Evolutionary conservation across 2,329 filamentous ascomycete species (phyloP).

Genomic region (Dactylellina cionopaga): DNA sequence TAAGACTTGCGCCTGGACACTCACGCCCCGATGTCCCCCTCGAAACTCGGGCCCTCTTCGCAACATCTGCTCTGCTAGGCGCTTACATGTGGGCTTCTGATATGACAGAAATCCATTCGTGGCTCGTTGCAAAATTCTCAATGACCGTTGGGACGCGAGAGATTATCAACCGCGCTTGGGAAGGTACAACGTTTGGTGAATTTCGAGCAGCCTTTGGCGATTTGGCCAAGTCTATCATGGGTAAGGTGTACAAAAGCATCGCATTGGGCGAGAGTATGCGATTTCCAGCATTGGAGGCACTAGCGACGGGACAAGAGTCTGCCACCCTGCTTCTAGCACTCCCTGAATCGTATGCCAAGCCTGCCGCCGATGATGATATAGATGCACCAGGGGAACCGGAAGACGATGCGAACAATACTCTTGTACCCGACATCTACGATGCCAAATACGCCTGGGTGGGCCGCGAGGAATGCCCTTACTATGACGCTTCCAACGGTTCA

Average conservation of each 20-base stretch:
- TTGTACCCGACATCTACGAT: slow-evolving; percentile 22
- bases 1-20: not conserved
- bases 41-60: slow-evolving; percentile 15
- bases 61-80: slow-evolving; percentile 28
- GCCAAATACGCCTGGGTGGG: slow-evolving; percentile 7
- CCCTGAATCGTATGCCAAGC: too few relatives aligned
- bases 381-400: not conserved
- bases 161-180: slow-evolving; percentile 14
- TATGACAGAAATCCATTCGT: slow-evolving; percentile 23
- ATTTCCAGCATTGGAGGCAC: slow-evolving; percentile 25
- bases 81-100: slow-evolving; percentile 39
- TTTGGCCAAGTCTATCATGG: slow-evolving; percentile 6
- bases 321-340: slow-evolving; percentile 37
- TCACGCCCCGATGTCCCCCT: not conserved
- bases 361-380: not conserved
- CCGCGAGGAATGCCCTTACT: slow-evolving; percentile 19
- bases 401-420: not conserved
- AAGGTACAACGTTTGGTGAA: slow-evolving; percentile 5
- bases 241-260: not conserved
- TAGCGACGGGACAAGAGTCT: slow-evolving; percentile 53
- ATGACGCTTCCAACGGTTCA: not conserved
- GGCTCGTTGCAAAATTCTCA: slow-evolving; percentile 30
- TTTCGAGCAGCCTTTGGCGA: slow-evolving; percentile 30
- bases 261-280: not conserved
- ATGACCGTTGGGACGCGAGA: slow-evolving; percentile 38